Percentiles rank a stretch among this genome's conserved stretches.
Conservation (phyloP, 2,329 filamentous ascomycete species). For the Xylariaceae sp. region DNA sequence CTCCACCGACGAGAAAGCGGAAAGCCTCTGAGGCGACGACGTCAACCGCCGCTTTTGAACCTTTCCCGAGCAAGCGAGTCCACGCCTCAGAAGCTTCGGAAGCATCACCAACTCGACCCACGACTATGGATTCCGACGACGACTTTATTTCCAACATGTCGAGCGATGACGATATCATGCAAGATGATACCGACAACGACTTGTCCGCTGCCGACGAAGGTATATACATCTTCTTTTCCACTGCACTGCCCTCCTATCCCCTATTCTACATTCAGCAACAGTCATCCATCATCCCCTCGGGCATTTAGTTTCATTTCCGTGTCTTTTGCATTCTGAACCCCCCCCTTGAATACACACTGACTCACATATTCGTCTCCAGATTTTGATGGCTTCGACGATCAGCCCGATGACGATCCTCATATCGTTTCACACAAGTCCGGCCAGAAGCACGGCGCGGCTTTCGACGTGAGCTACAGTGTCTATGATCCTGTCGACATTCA, state of each 20-base stretch:
- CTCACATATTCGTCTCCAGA: constrained; percentile 37
- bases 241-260: not conserved
- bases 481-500: constrained; percentile 78
- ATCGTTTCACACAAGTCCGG: constrained; percentile 56
- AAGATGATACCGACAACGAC: constrained; percentile 75
- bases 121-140: constrained; percentile 90
- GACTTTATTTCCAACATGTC: constrained; percentile 84
- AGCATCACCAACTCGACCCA: constrained; percentile 57
- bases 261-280: not conserved
- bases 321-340: too few relatives aligned
- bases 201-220: constrained; percentile 52
- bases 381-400: constrained; percentile 57
- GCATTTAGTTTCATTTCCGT: too few relatives aligned
- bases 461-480: constrained; percentile 81
- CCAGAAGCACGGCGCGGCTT: constrained; percentile 68
- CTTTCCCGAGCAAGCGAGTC: constrained; percentile 49
- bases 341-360: not conserved
- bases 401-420: constrained; percentile 51
- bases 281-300: not conserved
- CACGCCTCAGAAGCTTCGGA: constrained; percentile 42
- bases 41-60: constrained; percentile 43
- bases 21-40: constrained; percentile 63
- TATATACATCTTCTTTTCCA: constrained; percentile 29
- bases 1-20: constrained; percentile 56
- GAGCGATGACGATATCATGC: constrained; percentile 69